Evolutionary conservation across 2,329 filamentous ascomycete species (phyloP), one percentile per base, ranked within the genome.

Genomic region (Pyricularia sp.): DNA sequence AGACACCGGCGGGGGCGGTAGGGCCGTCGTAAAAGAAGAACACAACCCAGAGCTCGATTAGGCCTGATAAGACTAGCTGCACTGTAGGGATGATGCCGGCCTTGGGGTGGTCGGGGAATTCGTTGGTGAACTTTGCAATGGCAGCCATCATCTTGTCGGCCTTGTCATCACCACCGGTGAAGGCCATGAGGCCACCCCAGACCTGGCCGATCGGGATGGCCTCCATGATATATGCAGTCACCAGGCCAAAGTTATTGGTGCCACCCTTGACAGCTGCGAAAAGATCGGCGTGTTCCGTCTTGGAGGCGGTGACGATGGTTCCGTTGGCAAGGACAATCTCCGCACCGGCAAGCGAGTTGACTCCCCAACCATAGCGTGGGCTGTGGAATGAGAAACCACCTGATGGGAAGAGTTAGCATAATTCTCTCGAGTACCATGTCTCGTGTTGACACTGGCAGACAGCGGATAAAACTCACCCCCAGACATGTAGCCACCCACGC

Each of bases 1-100:
- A 90, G 1, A 85, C 81, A 4, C 79, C 83, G 1, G 78, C 73
- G 1, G 87, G 86, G 0, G 82, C 82, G 67, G 77, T 75, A 0
- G 82, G 81, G 1, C 85, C 88, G 74, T 90, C 85, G 74, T 89
- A 90, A 78, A 88, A 89, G 58, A 87, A 74, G 76, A 90, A 89
- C 69, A 90, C 76, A 69, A 87, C 80, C 85, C 86, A 88, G 28
- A 84, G 79, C 70, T 88, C 80, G 65, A 87, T 72, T 0, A 82
- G 70, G 12, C 79, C 79, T 3, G 80, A 74, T 4, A 78, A 71
- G 0, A 81, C 80, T 17, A 83, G 78, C 72, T 86, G 81, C 2
- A 82, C 80, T 0, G 86, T 89, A 64, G 85, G 75, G 71, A 89
- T 89, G 65, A 90, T 82, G 20, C 82, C 86, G 0, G 86, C 87